Evolutionary conservation across 257 asterid genomes (phyloP), one percentile per base, ranked within the genome.

Genomic region (Haberlea rhodopensis): DNA sequence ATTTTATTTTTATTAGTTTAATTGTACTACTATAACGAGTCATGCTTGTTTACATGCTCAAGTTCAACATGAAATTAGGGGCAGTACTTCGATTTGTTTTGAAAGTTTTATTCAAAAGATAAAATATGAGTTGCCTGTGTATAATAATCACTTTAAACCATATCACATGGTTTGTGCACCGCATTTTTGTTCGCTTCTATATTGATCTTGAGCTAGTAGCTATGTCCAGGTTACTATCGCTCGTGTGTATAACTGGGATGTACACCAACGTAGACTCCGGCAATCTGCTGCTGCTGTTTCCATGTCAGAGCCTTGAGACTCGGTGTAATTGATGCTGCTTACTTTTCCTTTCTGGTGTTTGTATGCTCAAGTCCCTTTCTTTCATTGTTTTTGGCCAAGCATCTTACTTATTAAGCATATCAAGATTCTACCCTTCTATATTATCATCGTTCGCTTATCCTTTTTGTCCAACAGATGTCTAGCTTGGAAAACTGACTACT

Each of bases 221-320:
- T 53, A 46, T 74, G 71, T 60, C 65, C 84, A 92, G 98, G 98
- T 91, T 25, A 91, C 94, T 1, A 83, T 81, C 57, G 95, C 98
- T 57, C 92, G 98, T 6, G 87, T 88, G 51, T 91, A 91, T 73
- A 91, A 91, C 75, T 86, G 96, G 96, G 98, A 91, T 27, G 95
- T 91, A 37, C 92, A 88, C 75, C 96, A 88, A 71, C 88, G 95
- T 22, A 85, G 88, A 72, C 69, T 80, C 60, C 75, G 80, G 18
- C 96, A 84, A 86, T 76, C 84, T 68, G 73, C 72, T 46, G 22
- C 66, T 45, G 66, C 81, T 32, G 43, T 77, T 5, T 68, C 75
- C 46, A 32, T 68, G n/a, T 67, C 69, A 18, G 90, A 84, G 52
- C 78, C 77, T 0, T 82, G 69, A 84, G 66, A 57, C 53, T 57